Base-by-base conservation (phyloP, 2,329 filamentous ascomycete genomes). In the Sarocladium brachiariae region DNA sequence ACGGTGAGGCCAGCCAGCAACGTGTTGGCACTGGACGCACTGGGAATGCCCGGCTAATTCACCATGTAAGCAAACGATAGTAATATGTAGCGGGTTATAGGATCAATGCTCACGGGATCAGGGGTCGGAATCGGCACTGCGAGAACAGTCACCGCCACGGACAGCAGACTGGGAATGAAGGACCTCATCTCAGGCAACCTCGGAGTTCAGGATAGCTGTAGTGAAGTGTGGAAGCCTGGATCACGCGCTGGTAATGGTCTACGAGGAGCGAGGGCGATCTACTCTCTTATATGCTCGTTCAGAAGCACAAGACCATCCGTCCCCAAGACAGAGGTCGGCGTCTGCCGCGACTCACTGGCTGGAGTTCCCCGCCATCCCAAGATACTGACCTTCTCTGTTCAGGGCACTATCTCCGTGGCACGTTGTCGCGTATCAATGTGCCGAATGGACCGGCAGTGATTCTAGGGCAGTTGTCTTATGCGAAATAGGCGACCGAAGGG, bases 31-130 rank as follows among this genome's bases (percentile, higher is more conserved):
- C 69, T 70, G 1, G 78, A 63, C 1, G 72, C 70, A 4, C 75
- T 73, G 16, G 87, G 87, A 52, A 90, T 80, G 35, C 80, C 80
- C 7, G 84, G 80, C 64, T 78, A n/a, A n/a, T 37, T 9, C 37
- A 37, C 7, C 8, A 37, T 16, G 6, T 37, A 18, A 37, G 3
- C 23, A 14, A 16, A 11, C 9, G n/a, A 9, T 10, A 27, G 19
- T 9, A 5, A 49, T 19, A 41, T 10, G 18, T 38, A 18, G 27
- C 41, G 18, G 18, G 6, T n/a, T n/a, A n/a, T 7, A 19, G 8
- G 34, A 38, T 18, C 4, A 24, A 8, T 41, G 18, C 39, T 45
- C 21, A 47, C 43, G 14, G 43, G 43, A 47, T 47, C 43, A 11
- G 25, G 24, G 25, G 33, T 19, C 11, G 43, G 25, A 33, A 52